A percentile compares a stretch with the other conserved stretches of the same genome.
phyloP scores from a whole-genome alignment of 495 filamentous ascomycete genomes.

The Talaromyces proteolyticus region DNA sequence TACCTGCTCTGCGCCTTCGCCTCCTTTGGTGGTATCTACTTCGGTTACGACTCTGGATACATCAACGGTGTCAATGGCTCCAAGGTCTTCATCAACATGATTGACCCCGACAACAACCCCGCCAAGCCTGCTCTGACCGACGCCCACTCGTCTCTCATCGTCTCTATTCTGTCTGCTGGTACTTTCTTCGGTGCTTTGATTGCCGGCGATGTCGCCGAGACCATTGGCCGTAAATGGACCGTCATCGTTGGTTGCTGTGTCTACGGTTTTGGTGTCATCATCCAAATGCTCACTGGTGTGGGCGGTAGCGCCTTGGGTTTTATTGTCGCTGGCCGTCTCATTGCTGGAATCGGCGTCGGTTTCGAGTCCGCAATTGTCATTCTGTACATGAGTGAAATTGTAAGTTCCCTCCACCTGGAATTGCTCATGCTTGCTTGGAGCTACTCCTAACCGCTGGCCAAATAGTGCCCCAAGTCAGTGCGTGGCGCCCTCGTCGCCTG shows the following conservation, averaged over 20 bases:
- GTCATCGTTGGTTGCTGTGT: conserved; percentile 59
- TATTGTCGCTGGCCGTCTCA: conserved; percentile 63
- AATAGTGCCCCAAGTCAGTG: conserved; percentile 50
- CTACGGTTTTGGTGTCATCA: conserved; percentile 57
- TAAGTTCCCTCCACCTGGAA: conserved; percentile 3
- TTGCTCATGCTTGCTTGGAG: too few species aligned
- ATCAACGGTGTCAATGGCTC: conserved; percentile 50
- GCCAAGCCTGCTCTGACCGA: conserved; percentile 10
- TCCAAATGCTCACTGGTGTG: conserved; percentile 42
- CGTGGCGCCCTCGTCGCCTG: conserved; percentile 64
- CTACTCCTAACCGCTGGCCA: not conserved
- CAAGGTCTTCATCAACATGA: conserved; percentile 43
- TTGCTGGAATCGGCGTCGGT: conserved; percentile 69
- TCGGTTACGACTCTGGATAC: conserved; percentile 50
- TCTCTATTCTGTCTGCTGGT: conserved; percentile 67
- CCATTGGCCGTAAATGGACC: conserved; percentile 60
- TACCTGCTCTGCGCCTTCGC: conserved; percentile 57
- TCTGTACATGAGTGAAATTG: conserved; percentile 65
- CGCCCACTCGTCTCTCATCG: conserved; percentile 49
- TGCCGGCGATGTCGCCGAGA: conserved; percentile 64
- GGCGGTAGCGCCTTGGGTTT: conserved; percentile 41
- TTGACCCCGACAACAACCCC: conserved; percentile 13
- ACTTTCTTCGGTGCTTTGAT: conserved; percentile 73
- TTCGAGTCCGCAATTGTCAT: conserved; percentile 72
- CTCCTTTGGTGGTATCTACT: conserved; percentile 55